These are phyloP conservation scores for Lantana camara DNA, from an alignment of 257 asterid species.

Conservation along the genomic window DNA sequence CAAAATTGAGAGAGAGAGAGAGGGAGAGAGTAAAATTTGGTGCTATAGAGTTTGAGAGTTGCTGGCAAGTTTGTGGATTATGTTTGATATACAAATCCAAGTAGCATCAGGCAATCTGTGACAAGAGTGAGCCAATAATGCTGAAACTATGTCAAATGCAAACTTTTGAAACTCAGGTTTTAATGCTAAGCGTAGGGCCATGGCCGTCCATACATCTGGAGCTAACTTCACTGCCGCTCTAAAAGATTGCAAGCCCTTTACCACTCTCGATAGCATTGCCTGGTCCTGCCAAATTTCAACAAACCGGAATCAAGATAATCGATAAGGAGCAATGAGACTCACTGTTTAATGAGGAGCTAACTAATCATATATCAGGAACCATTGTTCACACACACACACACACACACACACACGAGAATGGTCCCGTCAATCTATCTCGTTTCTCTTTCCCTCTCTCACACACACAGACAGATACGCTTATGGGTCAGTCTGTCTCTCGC, in stretches of 20 bases:
- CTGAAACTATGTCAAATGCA: slow-evolving; percentile 53
- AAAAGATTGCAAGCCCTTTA: slow-evolving; percentile 58
- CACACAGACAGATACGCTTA: not conserved
- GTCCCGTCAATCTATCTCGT: too few species aligned
- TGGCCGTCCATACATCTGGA: slow-evolving; percentile 79
- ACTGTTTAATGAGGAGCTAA: not conserved
- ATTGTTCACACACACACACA: too few species aligned
- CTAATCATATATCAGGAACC: not conserved
- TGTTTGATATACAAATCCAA: slow-evolving; percentile 68
- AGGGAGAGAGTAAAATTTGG: not conserved
- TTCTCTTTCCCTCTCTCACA: too few species aligned
- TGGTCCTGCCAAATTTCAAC: slow-evolving; percentile 42
- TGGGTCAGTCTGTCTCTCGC: too few species aligned
- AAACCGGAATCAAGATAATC: not conserved
- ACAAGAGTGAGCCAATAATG: slow-evolving; percentile 49
- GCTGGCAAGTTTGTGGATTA: slow-evolving; percentile 44
- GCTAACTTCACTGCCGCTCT: slow-evolving; percentile 64
- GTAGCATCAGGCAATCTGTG: slow-evolving; percentile 47
- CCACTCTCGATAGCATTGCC: slow-evolving; percentile 57
- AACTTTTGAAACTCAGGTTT: slow-evolving; percentile 77
- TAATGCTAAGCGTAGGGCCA: slow-evolving; percentile 64
- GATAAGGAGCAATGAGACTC: not conserved
- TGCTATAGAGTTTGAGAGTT: slow-evolving; percentile 30
- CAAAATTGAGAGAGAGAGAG: slow-evolving; percentile 18
- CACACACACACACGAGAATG: not conserved